phyloP scores from a whole-genome alignment of 176 grass and related monocot genomes.

The Sorghum bicolor region DNA sequence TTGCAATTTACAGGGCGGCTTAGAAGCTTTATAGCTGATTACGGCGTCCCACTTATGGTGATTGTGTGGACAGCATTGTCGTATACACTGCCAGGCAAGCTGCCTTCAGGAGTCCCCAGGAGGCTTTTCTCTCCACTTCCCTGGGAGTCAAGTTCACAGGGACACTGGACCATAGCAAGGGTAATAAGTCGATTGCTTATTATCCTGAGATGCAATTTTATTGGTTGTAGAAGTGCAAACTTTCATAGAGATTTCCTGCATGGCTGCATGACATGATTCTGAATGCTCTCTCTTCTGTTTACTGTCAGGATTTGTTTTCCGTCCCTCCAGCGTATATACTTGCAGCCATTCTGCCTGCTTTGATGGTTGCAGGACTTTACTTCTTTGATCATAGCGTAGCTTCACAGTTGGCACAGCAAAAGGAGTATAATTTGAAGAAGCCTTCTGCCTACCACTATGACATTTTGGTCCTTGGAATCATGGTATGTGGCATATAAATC shows the following conservation, averaged over 20 bases:
- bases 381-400: constrained; percentile 98
- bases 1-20: constrained; percentile 59
- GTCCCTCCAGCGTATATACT: constrained; percentile 84
- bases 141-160: constrained; percentile 63
- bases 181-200: constrained; percentile 31
- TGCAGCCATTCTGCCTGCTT: constrained; percentile 74
- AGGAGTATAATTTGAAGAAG: constrained; percentile 94
- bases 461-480: constrained; percentile 80
- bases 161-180: constrained; percentile 79
- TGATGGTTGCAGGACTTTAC: constrained; percentile 93
- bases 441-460: constrained; percentile 96
- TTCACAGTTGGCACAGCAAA: constrained; percentile 92
- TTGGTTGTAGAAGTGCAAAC: neutral
- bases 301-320: constrained; percentile 77
- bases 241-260: neutral
- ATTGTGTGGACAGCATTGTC: constrained; percentile 83
- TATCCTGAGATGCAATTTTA: neutral
- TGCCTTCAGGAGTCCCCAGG: constrained; percentile 74
- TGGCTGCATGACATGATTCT: neutral
- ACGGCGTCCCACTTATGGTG: constrained; percentile 93
- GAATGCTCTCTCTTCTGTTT: neutral
- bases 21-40: constrained; percentile 85
- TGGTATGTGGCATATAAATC: constrained; percentile 35
- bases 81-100: constrained; percentile 57
- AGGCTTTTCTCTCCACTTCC: constrained; percentile 83